Percentiles rank a stretch among this genome's conserved stretches.
phyloP scores from a whole-genome alignment of 768 basidiomycete genomes.

The Polyporus arcularius region DNA sequence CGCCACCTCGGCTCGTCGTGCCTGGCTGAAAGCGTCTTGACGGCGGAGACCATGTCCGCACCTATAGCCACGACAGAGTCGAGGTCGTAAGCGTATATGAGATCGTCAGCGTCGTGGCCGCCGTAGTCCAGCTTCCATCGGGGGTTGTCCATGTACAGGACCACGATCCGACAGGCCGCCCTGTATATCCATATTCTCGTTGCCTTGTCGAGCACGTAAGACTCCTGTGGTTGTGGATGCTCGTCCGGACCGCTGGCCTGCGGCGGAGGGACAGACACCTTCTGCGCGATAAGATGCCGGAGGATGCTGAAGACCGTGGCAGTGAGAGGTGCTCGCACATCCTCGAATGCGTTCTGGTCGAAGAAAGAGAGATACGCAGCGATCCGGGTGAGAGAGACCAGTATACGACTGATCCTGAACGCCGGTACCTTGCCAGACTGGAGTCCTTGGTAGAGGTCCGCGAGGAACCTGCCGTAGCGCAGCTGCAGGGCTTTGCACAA shows the following conservation, averaged over 20 bases:
- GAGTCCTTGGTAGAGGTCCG: neutral
- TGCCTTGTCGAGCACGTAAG: neutral
- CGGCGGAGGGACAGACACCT: neutral
- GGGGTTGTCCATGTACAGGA: neutral
- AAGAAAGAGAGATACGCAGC: neutral
- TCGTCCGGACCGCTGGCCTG: no score
- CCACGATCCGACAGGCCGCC: neutral
- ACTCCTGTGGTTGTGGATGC: no score
- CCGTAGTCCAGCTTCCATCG: neutral
- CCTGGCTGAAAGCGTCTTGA: no score
- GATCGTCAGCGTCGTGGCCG: no score
- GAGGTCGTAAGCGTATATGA: no score
- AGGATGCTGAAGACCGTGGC: neutral
- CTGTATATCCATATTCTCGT: neutral
- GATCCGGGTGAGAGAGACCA: neutral
- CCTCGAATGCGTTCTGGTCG: neutral
- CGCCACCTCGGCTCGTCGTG: no score
- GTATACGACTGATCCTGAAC: neutral
- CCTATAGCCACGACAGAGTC: no score
- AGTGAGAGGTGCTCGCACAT: neutral
- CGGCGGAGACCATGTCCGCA: no score
- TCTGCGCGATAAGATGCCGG: neutral
- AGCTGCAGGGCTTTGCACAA: neutral
- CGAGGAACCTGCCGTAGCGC: neutral
- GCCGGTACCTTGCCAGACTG: neutral